Evolutionary conservation across 1,284 basidiomycete genomes (phyloP).

Genomic region (Phellinidium pouzarii): DNA sequence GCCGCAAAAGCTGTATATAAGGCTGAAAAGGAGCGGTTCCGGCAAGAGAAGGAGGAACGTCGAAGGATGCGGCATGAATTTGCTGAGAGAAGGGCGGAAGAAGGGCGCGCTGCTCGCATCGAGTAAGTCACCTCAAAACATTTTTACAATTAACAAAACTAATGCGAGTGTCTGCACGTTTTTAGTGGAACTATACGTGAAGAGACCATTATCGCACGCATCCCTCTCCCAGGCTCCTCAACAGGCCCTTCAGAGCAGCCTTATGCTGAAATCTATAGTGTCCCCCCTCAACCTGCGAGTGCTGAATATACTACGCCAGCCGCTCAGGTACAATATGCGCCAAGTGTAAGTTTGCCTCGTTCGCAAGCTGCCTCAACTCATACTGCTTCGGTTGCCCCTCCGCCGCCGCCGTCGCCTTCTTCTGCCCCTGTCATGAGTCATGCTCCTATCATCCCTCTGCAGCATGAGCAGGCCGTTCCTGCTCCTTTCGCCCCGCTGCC

Average conservation of each 20-base stretch:
- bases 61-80: conserved; percentile 35
- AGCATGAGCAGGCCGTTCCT: conserved; percentile 9
- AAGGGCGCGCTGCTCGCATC: conserved; percentile 7
- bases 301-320: not conserved
- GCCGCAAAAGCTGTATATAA: conserved; percentile 62
- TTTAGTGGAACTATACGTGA: conserved; percentile 11
- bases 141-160: no score
- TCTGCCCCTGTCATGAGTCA: not conserved
- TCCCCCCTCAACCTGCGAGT: not conserved
- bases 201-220: conserved; percentile 17
- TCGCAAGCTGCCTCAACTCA: not conserved
- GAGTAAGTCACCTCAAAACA: conserved; percentile 4
- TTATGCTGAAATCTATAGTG: conserved; percentile 8
- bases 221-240: conserved; percentile 2
- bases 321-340: not conserved
- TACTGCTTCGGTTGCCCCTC: not conserved
- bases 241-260: not conserved
- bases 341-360: not conserved
- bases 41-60: conserved; percentile 46
- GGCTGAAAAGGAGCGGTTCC: conserved; percentile 60
- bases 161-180: no score
- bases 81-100: conserved; percentile 18
- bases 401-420: not conserved
- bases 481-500: conserved; percentile 55
- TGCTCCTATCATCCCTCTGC: not conserved